A percentile compares a stretch with the other conserved stretches of the same genome.
These are phyloP conservation scores for Lichenothelia convexa DNA, from an alignment of 495 filamentous ascomycete species.

Conservation along the genomic window DNA sequence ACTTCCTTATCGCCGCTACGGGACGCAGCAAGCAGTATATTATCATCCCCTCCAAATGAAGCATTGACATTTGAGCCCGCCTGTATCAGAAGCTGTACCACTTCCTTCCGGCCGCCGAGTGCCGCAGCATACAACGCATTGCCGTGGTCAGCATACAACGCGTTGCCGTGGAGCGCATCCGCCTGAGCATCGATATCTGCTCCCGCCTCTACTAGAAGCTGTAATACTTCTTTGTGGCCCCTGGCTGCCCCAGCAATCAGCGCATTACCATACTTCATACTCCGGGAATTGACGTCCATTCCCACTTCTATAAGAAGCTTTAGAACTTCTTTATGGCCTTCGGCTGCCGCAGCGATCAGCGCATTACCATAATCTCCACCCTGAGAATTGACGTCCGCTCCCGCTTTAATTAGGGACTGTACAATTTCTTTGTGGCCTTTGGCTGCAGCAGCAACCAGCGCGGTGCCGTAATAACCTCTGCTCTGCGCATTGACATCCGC, in stretches of 20 bases:
- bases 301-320: slow-evolving; percentile 9
- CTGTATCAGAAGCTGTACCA: slow-evolving; percentile 12
- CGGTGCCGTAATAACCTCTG: not conserved
- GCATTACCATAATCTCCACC: slow-evolving; percentile 1
- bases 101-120: slow-evolving; percentile 11
- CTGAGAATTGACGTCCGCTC: slow-evolving; percentile 3
- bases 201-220: slow-evolving; percentile 1
- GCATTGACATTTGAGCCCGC: not conserved
- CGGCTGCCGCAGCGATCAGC: slow-evolving; percentile 12
- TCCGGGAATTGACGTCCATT: not conserved
- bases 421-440: not conserved
- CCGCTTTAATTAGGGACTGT: not conserved
- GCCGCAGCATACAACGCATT: slow-evolving; percentile 13
- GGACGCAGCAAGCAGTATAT: not conserved
- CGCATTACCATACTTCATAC: not conserved
- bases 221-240: slow-evolving; percentile 2
- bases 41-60: not conserved
- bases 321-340: slow-evolving; percentile 13
- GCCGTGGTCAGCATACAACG: slow-evolving; percentile 15
- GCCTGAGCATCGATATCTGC: slow-evolving; percentile 8
- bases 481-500: slow-evolving; percentile 5
- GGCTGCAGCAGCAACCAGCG: slow-evolving; percentile 2
- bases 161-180: slow-evolving; percentile 5
- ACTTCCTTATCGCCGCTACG: not conserved
- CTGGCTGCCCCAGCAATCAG: not conserved